phyloP scores from a whole-genome alignment of 2,329 filamentous ascomycete genomes.

The Fusarium sp. region DNA sequence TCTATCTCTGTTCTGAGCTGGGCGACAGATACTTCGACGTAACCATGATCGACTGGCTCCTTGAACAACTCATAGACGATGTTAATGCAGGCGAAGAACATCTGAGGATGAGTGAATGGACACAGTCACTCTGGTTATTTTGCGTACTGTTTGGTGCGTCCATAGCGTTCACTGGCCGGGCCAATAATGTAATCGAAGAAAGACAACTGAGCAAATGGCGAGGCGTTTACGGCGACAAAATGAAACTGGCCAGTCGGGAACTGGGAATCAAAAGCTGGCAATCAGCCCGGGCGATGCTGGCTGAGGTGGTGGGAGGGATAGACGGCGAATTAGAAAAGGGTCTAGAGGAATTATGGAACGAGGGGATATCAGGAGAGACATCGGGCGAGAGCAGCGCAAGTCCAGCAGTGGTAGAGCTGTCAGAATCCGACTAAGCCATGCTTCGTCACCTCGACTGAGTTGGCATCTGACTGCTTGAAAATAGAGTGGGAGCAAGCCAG shows the following conservation, averaged over 20 bases:
- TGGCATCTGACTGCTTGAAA: constrained; percentile 16
- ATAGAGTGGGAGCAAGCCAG: constrained; percentile 1
- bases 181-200: constrained; percentile 48
- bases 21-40: constrained; percentile 54
- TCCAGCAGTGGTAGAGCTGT: constrained; percentile 41
- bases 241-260: constrained; percentile 51
- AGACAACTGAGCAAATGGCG: constrained; percentile 52
- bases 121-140: constrained; percentile 57
- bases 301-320: constrained; percentile 53
- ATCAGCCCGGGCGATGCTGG: constrained; percentile 49
- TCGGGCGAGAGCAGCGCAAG: constrained; percentile 30
- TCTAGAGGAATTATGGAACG: constrained; percentile 54
- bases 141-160: constrained; percentile 58
- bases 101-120: constrained; percentile 54
- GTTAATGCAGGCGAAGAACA: constrained; percentile 53
- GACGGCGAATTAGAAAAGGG: constrained; percentile 53
- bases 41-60: constrained; percentile 56
- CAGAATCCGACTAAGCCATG: constrained; percentile 37
- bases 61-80: constrained; percentile 57
- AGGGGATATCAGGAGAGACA: constrained; percentile 44
- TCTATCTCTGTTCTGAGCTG: constrained; percentile 58
- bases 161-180: constrained; percentile 51
- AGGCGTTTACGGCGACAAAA: constrained; percentile 53
- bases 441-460: constrained; percentile 3
- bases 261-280: constrained; percentile 53